phyloP scores from a whole-genome alignment of 169 alveolate genomes.

The Babesia bovis region DNA sequence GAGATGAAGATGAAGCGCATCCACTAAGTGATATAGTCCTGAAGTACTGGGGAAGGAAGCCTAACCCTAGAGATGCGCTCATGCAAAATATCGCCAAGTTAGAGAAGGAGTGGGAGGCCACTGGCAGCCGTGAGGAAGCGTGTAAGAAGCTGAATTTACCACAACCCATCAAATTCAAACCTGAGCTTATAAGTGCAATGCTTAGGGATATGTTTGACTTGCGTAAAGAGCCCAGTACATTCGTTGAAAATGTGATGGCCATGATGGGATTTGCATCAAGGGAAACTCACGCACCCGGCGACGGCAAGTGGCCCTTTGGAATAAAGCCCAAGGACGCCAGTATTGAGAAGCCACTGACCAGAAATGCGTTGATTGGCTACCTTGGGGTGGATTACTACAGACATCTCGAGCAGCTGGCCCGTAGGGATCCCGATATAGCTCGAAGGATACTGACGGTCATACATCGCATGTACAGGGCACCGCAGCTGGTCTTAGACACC shows the following conservation, averaged over 20 bases:
- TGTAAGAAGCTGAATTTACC: slow-evolving; percentile 39
- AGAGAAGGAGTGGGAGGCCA: background rate
- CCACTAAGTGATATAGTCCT: slow-evolving; percentile 20
- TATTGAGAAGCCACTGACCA: slow-evolving; percentile 25
- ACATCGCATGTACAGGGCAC: slow-evolving; percentile 45
- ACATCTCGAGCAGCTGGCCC: slow-evolving; percentile 44
- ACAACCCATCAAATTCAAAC: slow-evolving; percentile 39
- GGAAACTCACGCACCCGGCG: background rate
- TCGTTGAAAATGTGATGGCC: slow-evolving; percentile 13
- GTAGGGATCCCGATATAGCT: slow-evolving; percentile 41
- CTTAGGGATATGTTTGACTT: slow-evolving; percentile 8
- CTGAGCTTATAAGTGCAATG: slow-evolving; percentile 20
- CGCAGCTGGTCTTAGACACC: slow-evolving; percentile 13
- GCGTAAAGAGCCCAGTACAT: slow-evolving; percentile 7
- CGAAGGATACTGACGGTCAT: slow-evolving; percentile 46
- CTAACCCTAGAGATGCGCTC: slow-evolving; percentile 9
- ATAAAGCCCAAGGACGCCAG: slow-evolving; percentile 32
- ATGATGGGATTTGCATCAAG: slow-evolving; percentile 26
- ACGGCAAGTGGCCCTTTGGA: slow-evolving; percentile 28
- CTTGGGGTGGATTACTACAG: slow-evolving; percentile 33
- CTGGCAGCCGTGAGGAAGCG: slow-evolving; percentile 12
- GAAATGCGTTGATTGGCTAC: slow-evolving; percentile 41
- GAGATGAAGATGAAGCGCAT: slow-evolving; percentile 55
- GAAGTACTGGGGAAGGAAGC: slow-evolving; percentile 25
- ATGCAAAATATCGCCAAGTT: slow-evolving; percentile 1